Percentiles rank a stretch among this genome's conserved stretches.
Evolutionary conservation across 2,329 filamentous ascomycete genomes (phyloP).

Genomic region (Fusarium foetens): DNA sequence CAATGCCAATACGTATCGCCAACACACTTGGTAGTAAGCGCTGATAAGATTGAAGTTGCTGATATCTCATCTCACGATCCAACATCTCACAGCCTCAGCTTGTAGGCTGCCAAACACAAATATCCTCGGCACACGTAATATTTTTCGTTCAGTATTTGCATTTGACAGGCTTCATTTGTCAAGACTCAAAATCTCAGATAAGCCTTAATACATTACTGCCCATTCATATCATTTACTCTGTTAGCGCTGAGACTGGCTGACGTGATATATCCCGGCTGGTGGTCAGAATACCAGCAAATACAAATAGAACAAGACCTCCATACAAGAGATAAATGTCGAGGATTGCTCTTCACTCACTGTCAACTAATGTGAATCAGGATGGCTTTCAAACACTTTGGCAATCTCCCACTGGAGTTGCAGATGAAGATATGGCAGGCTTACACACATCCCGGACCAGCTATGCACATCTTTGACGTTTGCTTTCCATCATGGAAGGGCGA

Average conservation of each 20-base stretch:
- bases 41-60: not conserved
- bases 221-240: not conserved
- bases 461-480: constrained; percentile 46
- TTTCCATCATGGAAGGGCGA: constrained; percentile 40
- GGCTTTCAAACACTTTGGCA: constrained; percentile 36
- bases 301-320: not conserved
- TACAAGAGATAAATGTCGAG: not conserved
- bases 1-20: not conserved
- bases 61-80: not conserved
- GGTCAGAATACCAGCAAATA: not conserved
- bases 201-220: not conserved
- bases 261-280: not conserved
- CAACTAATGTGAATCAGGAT: constrained; percentile 1
- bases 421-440: constrained; percentile 40
- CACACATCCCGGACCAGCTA: constrained; percentile 28
- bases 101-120: not conserved
- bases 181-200: not conserved
- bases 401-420: constrained; percentile 40
- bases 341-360: too few species aligned
- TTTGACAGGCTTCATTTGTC: not conserved
- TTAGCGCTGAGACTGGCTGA: constrained; percentile 32
- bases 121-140: not conserved
- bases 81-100: not conserved
- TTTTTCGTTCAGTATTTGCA: not conserved
- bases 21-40: not conserved